A percentile compares a stretch with the other conserved stretches of the same genome.
These are phyloP conservation scores for Candida boidinii DNA, from an alignment of 805 yeast genomes.

Conservation along the genomic window DNA sequence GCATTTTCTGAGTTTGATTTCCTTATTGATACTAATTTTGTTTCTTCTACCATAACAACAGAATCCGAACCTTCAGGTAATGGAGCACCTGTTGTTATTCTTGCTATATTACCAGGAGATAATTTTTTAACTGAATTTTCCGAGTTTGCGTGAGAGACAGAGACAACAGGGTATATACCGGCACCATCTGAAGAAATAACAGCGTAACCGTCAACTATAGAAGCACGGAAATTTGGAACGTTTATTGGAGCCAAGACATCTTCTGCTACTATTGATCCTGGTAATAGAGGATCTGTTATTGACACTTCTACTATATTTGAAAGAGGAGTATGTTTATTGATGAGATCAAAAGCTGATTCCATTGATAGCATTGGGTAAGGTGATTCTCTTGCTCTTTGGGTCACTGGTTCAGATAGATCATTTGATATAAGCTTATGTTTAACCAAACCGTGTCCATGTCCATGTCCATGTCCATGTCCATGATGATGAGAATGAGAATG, in stretches of 20 bases:
- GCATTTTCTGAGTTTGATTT: too few relatives aligned
- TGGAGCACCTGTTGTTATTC: constrained; percentile 52
- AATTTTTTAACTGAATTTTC: constrained; percentile 10
- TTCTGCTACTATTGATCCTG: constrained; percentile 34
- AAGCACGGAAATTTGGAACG: constrained; percentile 44
- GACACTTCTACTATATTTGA: constrained; percentile 16
- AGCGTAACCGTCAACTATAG: constrained; percentile 52
- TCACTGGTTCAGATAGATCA: constrained; percentile 28
- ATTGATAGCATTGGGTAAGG: constrained; percentile 41
- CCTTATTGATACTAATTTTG: constrained; percentile 25
- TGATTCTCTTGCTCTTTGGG: constrained; percentile 33
- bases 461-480: constrained; percentile 9
- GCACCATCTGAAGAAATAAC: constrained; percentile 37
- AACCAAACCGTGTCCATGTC: constrained; percentile 22
- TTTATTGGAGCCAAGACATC: constrained; percentile 28
- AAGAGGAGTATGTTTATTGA: constrained; percentile 25
- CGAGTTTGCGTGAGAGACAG: constrained; percentile 34
- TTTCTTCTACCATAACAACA: constrained; percentile 47
- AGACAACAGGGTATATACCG: constrained; percentile 31
- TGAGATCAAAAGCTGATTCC: constrained; percentile 27
- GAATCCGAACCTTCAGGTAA: constrained; percentile 46
- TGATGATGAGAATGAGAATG: constrained; percentile 9
- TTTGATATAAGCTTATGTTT: constrained; percentile 30
- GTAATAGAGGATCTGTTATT: constrained; percentile 19
- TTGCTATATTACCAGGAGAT: constrained; percentile 27